Evolutionary conservation across 139 green algal genomes (phyloP).

Genomic region (Chlorella sp.): DNA sequence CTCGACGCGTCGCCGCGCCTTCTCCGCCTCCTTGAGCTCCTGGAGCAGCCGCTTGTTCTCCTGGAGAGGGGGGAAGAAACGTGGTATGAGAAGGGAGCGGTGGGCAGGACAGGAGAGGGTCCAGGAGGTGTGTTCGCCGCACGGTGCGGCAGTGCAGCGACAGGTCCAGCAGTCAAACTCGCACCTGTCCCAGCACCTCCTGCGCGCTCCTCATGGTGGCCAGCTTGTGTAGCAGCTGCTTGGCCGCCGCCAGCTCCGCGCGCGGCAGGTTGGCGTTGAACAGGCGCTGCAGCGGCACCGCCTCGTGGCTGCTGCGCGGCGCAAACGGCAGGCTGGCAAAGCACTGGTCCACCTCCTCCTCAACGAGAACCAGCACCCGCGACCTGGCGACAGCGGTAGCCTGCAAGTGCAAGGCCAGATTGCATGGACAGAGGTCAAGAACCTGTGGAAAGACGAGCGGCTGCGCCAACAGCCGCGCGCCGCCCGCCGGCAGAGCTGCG

Average conservation of each 20-base stretch:
- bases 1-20: slow-evolving; percentile 22
- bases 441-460: no score
- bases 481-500: no score
- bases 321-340: background rate
- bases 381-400: slow-evolving; percentile 6
- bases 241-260: slow-evolving; percentile 9
- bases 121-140: background rate
- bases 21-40: slow-evolving; percentile 23
- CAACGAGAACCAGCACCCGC: slow-evolving; percentile 31
- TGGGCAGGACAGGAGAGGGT: background rate
- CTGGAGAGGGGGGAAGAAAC: slow-evolving; percentile 1
- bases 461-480: no score
- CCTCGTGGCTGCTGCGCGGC: background rate
- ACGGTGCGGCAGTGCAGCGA: background rate
- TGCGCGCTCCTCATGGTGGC: slow-evolving; percentile 10
- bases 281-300: slow-evolving; percentile 18
- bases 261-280: slow-evolving; percentile 29
- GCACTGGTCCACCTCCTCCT: slow-evolving; percentile 33
- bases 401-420: no score
- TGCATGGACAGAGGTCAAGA: no score
- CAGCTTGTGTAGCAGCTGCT: slow-evolving; percentile 38
- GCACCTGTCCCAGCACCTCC: background rate
- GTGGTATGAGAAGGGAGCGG: background rate
- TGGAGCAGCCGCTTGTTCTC: slow-evolving; percentile 16
- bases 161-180: background rate